phyloP scores from a whole-genome alignment of 2,329 filamentous ascomycete species.

The Coleophoma eucalyptorum region DNA sequence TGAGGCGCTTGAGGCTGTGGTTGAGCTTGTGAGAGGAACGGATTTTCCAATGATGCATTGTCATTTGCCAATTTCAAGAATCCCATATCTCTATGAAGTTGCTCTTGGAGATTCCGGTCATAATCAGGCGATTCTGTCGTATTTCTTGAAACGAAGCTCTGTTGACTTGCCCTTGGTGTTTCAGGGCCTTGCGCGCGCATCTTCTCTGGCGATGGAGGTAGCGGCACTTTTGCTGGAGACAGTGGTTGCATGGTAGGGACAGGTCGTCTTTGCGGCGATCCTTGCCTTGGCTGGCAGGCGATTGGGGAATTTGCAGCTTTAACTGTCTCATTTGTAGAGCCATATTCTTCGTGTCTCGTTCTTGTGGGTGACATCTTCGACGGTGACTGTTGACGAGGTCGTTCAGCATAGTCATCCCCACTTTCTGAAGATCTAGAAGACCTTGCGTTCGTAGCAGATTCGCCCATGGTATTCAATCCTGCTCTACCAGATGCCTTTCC shows the following conservation, averaged over 20 bases:
- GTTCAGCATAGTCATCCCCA: constrained; percentile 47
- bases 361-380: constrained; percentile 35
- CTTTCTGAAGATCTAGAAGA: constrained; percentile 48
- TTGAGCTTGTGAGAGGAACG: constrained; percentile 17
- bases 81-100: constrained; percentile 60
- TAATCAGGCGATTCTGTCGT: constrained; percentile 53
- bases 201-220: constrained; percentile 57
- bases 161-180: constrained; percentile 46
- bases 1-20: constrained; percentile 15
- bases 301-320: constrained; percentile 41
- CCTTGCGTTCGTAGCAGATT: constrained; percentile 75
- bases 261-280: constrained; percentile 57
- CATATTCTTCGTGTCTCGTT: constrained; percentile 30
- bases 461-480: constrained; percentile 71
- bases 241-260: constrained; percentile 30
- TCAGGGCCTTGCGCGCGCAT: constrained; percentile 31
- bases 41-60: constrained; percentile 11
- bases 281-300: constrained; percentile 47
- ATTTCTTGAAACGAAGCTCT: constrained; percentile 35
- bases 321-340: constrained; percentile 44
- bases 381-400: constrained; percentile 45
- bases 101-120: constrained; percentile 55
- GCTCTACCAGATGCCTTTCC: constrained; percentile 57
- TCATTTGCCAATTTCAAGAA: constrained; percentile 43
- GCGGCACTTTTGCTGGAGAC: constrained; percentile 57